A percentile compares a stretch with the other conserved stretches of the same genome.
phyloP scores from a whole-genome alignment of 2,329 filamentous ascomycete genomes.

The Knufia petricola region DNA sequence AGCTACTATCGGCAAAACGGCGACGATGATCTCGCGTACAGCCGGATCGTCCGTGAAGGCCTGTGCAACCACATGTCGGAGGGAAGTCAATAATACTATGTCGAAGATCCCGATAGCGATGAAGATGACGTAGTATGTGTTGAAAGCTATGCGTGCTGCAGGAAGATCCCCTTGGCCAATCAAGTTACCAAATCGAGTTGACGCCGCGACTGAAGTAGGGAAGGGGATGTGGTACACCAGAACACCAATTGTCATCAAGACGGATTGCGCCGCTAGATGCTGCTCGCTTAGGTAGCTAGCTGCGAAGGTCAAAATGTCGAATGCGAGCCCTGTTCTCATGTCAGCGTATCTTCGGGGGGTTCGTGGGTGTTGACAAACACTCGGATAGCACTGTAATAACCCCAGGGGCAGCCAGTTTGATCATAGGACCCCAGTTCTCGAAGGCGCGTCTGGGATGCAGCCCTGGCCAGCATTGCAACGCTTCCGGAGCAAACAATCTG shows the following conservation, averaged over 20 bases:
- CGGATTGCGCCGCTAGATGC: conserved; percentile 69
- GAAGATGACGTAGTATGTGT: conserved; percentile 55
- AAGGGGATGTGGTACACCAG: conserved; percentile 78
- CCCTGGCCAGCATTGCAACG: conserved; percentile 62
- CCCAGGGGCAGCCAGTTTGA: conserved; percentile 67
- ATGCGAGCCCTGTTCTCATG: conserved; percentile 45
- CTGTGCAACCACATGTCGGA: conserved; percentile 58
- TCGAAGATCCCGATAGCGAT: conserved; percentile 61
- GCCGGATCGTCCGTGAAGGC: conserved; percentile 58
- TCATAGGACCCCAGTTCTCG: conserved; percentile 63
- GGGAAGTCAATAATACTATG: conserved; percentile 50
- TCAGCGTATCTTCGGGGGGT: not conserved
- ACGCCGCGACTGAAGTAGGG: conserved; percentile 68
- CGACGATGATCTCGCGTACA: conserved; percentile 53
- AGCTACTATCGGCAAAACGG: conserved; percentile 61
- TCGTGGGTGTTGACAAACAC: conserved; percentile 35
- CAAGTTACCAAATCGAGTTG: conserved; percentile 72
- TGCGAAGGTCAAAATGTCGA: conserved; percentile 69
- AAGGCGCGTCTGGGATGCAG: conserved; percentile 53
- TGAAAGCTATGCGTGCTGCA: conserved; percentile 62
- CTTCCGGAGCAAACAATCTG: conserved; percentile 46
- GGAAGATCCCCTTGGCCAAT: conserved; percentile 68
- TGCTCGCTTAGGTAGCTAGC: conserved; percentile 61
- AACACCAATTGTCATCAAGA: conserved; percentile 67
- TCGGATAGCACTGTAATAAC: conserved; percentile 80